These are phyloP conservation scores for Neopestalotiopsis rosae DNA, from an alignment of 2,329 filamentous ascomycete species.

Conservation along the genomic window DNA sequence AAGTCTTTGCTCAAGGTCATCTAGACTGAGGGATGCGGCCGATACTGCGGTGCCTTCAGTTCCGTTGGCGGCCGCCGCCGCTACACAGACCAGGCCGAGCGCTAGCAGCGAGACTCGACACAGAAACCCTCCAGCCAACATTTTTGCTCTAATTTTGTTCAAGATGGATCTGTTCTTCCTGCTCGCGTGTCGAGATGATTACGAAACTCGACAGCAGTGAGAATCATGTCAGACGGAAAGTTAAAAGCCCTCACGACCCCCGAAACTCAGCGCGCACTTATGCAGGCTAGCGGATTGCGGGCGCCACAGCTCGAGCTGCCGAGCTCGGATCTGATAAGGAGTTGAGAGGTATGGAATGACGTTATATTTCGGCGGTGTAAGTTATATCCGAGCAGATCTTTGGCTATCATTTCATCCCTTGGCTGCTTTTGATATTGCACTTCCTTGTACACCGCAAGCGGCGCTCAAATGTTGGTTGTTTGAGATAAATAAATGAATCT, in stretches of 20 bases:
- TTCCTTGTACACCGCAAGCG: too few relatives aligned
- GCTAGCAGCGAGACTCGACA: neutral
- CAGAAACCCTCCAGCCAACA: neutral
- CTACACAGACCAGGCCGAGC: neutral
- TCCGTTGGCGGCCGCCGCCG: neutral
- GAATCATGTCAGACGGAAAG: neutral
- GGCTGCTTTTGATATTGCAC: too few relatives aligned
- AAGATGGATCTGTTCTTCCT: neutral
- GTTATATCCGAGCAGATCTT: neutral
- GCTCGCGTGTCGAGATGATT: neutral
- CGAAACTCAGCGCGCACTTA: neutral
- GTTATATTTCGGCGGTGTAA: neutral
- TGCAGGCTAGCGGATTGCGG: neutral
- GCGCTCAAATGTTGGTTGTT: too few relatives aligned
- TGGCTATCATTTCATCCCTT: neutral
- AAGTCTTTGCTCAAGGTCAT: conserved; percentile 75
- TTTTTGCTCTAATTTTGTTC: neutral
- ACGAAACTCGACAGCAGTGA: neutral
- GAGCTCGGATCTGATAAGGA: conserved; percentile 10
- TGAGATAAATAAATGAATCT: too few relatives aligned
- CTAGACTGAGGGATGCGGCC: conserved; percentile 52
- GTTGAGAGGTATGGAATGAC: neutral
- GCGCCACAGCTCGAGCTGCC: neutral
- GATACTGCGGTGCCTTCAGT: neutral
- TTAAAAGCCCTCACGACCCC: too few relatives aligned